Percentiles rank a stretch among this genome's conserved stretches.
Conservation (phyloP, 139 green algal species). For the Haematococcus sp. region DNA sequence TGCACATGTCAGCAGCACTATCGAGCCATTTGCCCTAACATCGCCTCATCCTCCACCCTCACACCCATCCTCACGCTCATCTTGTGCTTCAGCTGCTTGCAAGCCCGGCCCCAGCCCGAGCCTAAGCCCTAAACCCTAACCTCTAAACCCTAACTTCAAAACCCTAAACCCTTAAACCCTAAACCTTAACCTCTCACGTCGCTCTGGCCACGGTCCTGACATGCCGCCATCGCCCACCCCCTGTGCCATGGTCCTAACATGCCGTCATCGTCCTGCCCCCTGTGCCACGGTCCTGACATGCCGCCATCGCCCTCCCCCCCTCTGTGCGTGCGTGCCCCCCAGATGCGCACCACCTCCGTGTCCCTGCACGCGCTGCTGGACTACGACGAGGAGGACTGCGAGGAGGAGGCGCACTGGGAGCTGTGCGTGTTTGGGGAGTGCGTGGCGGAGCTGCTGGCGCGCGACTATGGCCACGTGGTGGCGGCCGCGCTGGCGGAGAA, state of each 20-base stretch:
- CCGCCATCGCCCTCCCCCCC: neutral
- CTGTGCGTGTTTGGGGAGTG: constrained; percentile 68
- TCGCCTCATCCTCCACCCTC: no score
- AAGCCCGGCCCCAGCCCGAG: no score
- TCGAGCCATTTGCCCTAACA: no score
- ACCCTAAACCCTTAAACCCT: no score
- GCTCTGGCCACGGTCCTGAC: neutral
- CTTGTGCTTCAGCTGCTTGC: no score
- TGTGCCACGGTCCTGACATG: no score
- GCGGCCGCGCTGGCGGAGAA: constrained; percentile 20
- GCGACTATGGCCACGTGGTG: constrained; percentile 46
- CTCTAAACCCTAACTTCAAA: no score
- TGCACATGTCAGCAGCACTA: no score
- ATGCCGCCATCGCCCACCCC: neutral
- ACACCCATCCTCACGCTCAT: no score
- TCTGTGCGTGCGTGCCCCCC: neutral
- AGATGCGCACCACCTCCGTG: constrained; percentile 35
- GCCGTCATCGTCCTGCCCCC: neutral
- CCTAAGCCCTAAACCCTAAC: no score
- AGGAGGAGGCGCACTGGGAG: constrained; percentile 70
- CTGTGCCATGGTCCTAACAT: neutral
- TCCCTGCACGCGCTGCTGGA: constrained; percentile 73
- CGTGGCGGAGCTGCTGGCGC: constrained; percentile 64
- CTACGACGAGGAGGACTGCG: constrained; percentile 68
- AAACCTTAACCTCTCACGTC: no score